Base-by-base conservation (phyloP, 2,329 filamentous ascomycete genomes). In the Boeremia lycopersici region DNA sequence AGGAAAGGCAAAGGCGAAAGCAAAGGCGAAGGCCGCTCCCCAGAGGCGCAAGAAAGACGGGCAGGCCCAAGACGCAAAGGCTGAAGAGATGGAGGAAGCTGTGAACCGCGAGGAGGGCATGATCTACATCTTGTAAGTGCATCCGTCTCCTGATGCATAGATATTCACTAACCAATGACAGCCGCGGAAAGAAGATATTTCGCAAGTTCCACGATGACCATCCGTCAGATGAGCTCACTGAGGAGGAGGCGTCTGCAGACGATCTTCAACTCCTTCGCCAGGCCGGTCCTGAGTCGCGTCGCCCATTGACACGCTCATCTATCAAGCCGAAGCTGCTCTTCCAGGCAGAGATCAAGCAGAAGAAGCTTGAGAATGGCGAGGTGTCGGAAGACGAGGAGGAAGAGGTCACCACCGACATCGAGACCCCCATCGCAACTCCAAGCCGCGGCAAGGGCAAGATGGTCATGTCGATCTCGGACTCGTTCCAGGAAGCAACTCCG, bases 131-230 rank as follows among this genome's bases (percentile, higher is more conserved):
- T 93, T 93, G 89, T 92, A 82, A 83, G 89, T 87, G 23, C 31
- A n/a, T 9, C 1, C 6, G 3, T 39, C n/a, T 17, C n/a, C 11
- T 17, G 8, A 15, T 8, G 9, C 12, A 13, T 11, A 23, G 2
- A 17, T 35, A 3, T 12, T 17, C 1, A 8, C 49, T 53, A 53
- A 53, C 49, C 3, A 25, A 26, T 4, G 5, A 15, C 30, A 53
- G 49, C 80, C 90, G 90, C 65, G 90, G 90, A 71, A 91, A 89
- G 79, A 90, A 86, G 71, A 80, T 90, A 52, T 91, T 91, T 77
- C 86, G 87, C 73, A 89, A 87, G 68, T 91, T 88, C 63, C 74
- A 77, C 23, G 76, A 80, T 35, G 70, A 72, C 4, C 68, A 67
- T 10, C 57, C 60, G 4, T 60, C 66, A 11, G 76, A 76, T 39